phyloP scores from a whole-genome alignment of 2,329 filamentous ascomycete genomes.

The Aspergillus alliaceus region DNA sequence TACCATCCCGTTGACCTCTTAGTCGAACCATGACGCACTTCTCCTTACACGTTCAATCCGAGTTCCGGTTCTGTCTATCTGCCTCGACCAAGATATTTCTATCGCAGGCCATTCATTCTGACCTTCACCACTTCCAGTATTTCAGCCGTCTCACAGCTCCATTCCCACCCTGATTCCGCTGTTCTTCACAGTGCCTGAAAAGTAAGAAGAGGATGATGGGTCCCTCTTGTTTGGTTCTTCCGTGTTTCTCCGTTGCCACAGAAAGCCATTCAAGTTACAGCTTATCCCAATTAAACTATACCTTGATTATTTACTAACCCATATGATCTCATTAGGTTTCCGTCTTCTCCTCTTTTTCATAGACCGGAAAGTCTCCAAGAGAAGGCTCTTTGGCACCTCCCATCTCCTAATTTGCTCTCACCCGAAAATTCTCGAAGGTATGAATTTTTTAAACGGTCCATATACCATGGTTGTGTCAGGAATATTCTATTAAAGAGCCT shows the following conservation, averaged over 20 bases:
- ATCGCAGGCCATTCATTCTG: background rate
- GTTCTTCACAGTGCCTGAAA: background rate
- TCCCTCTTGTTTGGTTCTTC: background rate
- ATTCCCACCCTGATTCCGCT: slow-evolving; percentile 7
- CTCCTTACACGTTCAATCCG: slow-evolving; percentile 24
- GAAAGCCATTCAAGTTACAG: background rate
- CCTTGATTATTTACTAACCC: background rate
- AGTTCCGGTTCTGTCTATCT: slow-evolving; percentile 29
- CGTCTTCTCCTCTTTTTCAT: background rate
- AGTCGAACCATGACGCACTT: slow-evolving; percentile 37
- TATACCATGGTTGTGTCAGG: slow-evolving; percentile 4
- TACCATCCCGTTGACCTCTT: background rate
- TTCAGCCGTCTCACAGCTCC: background rate
- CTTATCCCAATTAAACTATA: background rate
- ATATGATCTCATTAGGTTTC: background rate
- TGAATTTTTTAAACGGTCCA: background rate
- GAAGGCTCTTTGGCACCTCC: no score
- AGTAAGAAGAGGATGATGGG: background rate
- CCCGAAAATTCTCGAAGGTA: background rate
- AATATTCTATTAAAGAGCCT: background rate
- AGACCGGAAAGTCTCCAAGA: background rate
- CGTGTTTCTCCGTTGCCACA: background rate
- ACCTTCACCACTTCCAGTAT: background rate
- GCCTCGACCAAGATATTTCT: slow-evolving; percentile 10
- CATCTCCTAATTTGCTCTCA: background rate